Conservation (phyloP, 305 asterid species). For the Fraxinus xanthoxyloides region DNA sequence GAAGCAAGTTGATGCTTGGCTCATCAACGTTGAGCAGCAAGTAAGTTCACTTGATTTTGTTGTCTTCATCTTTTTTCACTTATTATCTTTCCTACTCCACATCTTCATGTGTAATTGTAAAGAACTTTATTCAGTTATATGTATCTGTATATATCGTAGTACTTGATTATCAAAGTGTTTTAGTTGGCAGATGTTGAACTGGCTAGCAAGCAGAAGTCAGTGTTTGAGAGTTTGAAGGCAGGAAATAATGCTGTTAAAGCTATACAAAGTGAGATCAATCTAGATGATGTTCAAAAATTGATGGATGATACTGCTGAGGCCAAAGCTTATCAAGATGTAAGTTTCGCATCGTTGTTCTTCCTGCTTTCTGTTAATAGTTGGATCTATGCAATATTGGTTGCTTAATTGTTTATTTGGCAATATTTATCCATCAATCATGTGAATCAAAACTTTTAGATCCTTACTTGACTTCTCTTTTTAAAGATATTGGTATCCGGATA, state of each 20-base stretch:
- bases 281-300: constrained; percentile 89
- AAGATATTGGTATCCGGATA: neutral
- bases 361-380: neutral
- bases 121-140: neutral
- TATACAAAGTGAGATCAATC: constrained; percentile 69
- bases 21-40: constrained; percentile 95
- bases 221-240: constrained; percentile 85
- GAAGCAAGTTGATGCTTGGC: constrained; percentile 96
- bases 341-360: constrained; percentile 22
- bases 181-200: constrained; percentile 96
- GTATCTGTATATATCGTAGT: neutral
- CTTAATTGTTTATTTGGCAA: too few species aligned
- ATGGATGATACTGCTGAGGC: constrained; percentile 96
- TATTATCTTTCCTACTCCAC: neutral
- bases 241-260: constrained; percentile 90
- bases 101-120: neutral
- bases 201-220: constrained; percentile 90
- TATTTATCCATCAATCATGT: too few species aligned
- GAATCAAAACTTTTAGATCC: neutral
- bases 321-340: constrained; percentile 91
- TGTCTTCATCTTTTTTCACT: neutral
- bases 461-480: neutral
- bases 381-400: neutral
- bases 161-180: constrained; percentile 24
- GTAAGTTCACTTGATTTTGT: constrained; percentile 38